A percentile compares a stretch with the other conserved stretches of the same genome.
Conservation (phyloP, 257 asterid species). For the Cordia subcordata region DNA sequence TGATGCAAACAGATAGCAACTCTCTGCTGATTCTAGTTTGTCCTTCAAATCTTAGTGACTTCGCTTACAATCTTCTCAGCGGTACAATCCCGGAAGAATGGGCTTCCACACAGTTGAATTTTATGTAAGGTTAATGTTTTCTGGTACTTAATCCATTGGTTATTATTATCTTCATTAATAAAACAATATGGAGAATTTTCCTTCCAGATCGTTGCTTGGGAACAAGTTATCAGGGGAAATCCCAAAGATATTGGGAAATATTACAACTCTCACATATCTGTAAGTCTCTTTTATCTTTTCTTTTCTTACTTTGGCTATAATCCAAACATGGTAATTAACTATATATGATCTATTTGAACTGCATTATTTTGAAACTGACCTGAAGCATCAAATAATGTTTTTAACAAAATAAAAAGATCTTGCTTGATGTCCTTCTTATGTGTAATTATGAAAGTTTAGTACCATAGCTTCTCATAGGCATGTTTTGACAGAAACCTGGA, state of each 20-base stretch:
- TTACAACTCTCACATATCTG: slow-evolving; percentile 78
- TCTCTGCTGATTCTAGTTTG: slow-evolving; percentile 4
- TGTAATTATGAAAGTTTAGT: no score
- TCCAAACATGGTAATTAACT: background rate
- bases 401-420: no score
- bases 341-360: background rate
- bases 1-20: slow-evolving; percentile 1
- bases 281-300: slow-evolving; percentile 35
- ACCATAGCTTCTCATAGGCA: no score
- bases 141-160: slow-evolving; percentile 3
- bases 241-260: slow-evolving; percentile 65
- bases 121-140: slow-evolving; percentile 40
- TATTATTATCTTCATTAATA: slow-evolving; percentile 9
- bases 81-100: slow-evolving; percentile 85
- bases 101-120: slow-evolving; percentile 53
- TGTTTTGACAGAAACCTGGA: slow-evolving; percentile 67
- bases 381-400: no score
- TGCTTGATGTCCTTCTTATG: no score
- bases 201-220: slow-evolving; percentile 78
- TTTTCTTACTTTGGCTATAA: slow-evolving; percentile 10
- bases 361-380: background rate
- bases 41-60: slow-evolving; percentile 48
- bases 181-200: slow-evolving; percentile 16
- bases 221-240: slow-evolving; percentile 82
- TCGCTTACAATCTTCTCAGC: slow-evolving; percentile 74